A percentile compares a stretch with the other conserved stretches of the same genome.
Conservation (phyloP, 2,329 filamentous ascomycete species). For the Cryphonectria parasitica region DNA sequence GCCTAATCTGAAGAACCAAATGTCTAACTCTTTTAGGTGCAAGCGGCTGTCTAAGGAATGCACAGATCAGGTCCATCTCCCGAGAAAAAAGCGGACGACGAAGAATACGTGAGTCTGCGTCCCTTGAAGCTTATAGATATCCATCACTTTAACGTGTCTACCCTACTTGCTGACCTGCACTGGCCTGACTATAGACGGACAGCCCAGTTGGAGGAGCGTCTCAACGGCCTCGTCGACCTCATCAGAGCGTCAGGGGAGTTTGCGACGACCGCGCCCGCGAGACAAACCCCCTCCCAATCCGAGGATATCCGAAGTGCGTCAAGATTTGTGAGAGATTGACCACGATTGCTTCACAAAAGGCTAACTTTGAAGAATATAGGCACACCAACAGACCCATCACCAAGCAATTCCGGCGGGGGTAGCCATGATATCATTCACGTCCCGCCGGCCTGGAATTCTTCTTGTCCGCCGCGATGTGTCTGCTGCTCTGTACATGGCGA, state of each 20-base stretch:
- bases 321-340: background rate
- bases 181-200: slow-evolving; percentile 44
- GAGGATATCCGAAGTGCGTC: slow-evolving; percentile 15
- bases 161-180: slow-evolving; percentile 13
- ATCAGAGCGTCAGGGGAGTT: slow-evolving; percentile 49
- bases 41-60: slow-evolving; percentile 54
- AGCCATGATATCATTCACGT: slow-evolving; percentile 32
- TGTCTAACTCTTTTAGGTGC: slow-evolving; percentile 42
- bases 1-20: background rate
- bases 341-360: background rate
- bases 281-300: slow-evolving; percentile 1
- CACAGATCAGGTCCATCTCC: slow-evolving; percentile 50
- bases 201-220: slow-evolving; percentile 52
- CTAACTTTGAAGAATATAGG: background rate
- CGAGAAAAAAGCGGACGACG: slow-evolving; percentile 54
- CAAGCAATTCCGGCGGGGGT: slow-evolving; percentile 1
- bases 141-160: background rate
- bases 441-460: slow-evolving; percentile 50
- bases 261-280: slow-evolving; percentile 13
- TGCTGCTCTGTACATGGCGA: slow-evolving; percentile 48
- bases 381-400: slow-evolving; percentile 11
- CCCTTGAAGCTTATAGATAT: background rate
- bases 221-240: slow-evolving; percentile 54
- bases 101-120: slow-evolving; percentile 52
- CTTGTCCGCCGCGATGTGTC: slow-evolving; percentile 51